phyloP scores from a whole-genome alignment of 2,329 filamentous ascomycete genomes.

The Ampelomyces quisqualis region DNA sequence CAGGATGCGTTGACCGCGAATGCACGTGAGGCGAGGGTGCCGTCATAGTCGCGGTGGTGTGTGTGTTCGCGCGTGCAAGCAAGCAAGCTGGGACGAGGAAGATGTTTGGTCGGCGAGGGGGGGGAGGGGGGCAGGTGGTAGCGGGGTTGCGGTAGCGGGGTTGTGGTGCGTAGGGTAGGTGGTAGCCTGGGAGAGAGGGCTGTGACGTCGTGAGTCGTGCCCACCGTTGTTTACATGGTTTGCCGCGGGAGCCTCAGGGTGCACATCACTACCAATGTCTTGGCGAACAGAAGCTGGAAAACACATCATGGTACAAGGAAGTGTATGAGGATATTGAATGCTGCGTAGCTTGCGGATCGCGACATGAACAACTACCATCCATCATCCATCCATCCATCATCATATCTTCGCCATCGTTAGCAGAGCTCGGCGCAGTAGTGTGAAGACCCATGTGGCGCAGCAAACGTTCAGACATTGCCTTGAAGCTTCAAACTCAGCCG shows the following conservation, averaged over 20 bases:
- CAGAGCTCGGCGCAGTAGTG: neutral
- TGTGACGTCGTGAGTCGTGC: too few relatives aligned
- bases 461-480: conserved; percentile 40
- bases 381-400: neutral
- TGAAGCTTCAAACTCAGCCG: conserved; percentile 40
- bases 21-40: conserved; percentile 38
- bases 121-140: neutral
- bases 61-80: too few relatives aligned
- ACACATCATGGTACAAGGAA: too few relatives aligned
- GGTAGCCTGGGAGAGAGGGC: too few relatives aligned
- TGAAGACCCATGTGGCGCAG: neutral
- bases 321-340: too few relatives aligned
- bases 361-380: too few relatives aligned
- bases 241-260: conserved; percentile 1
- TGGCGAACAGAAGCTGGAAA: too few relatives aligned
- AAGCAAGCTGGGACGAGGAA: too few relatives aligned
- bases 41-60: conserved; percentile 31
- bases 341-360: too few relatives aligned
- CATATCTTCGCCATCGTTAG: neutral
- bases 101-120: too few relatives aligned
- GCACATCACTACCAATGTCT: neutral
- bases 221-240: neutral
- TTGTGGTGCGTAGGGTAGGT: conserved; percentile 45
- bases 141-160: conserved; percentile 63
- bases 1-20: conserved; percentile 40